These are phyloP conservation scores for Coniella vitis DNA, from an alignment of 2,329 filamentous ascomycete species.

Conservation along the genomic window DNA sequence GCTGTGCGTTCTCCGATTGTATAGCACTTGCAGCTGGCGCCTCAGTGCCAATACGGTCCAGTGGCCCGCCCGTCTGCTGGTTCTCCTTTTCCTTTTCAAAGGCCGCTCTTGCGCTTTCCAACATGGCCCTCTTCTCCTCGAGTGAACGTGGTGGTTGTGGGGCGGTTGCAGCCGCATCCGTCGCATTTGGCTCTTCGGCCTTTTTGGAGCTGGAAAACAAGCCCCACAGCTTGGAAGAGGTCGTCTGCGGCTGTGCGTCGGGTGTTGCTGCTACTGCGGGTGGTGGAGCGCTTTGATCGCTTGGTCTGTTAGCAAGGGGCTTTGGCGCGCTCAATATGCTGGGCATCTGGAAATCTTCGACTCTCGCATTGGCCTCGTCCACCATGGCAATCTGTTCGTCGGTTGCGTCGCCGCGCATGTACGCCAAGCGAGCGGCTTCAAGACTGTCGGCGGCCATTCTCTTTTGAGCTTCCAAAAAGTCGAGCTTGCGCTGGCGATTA, in stretches of 20 bases:
- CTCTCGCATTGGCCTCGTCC: constrained; percentile 47
- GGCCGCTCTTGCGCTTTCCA: constrained; percentile 35
- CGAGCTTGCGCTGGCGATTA: constrained; percentile 52
- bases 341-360: constrained; percentile 40
- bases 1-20: constrained; percentile 19
- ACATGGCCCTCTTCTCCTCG: constrained; percentile 25
- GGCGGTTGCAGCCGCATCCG: constrained; percentile 17
- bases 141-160: constrained; percentile 28
- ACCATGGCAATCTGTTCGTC: constrained; percentile 50
- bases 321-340: constrained; percentile 41
- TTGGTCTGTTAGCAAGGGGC: constrained; percentile 10
- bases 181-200: not conserved
- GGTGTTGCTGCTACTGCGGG: constrained; percentile 20
- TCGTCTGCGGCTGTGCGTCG: constrained; percentile 20
- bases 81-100: constrained; percentile 45
- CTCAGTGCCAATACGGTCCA: constrained; percentile 43
- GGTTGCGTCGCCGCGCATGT: constrained; percentile 51
- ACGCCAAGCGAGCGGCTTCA: constrained; percentile 51
- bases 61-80: constrained; percentile 41
- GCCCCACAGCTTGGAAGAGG: constrained; percentile 20
- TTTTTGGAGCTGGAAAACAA: constrained; percentile 21
- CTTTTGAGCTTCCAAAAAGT: constrained; percentile 51
- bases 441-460: constrained; percentile 48
- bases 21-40: constrained; percentile 18
- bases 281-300: constrained; percentile 16